These are phyloP conservation scores for Termitomyces sp. DNA, from an alignment of 768 basidiomycete genomes.

Conservation along the genomic window DNA sequence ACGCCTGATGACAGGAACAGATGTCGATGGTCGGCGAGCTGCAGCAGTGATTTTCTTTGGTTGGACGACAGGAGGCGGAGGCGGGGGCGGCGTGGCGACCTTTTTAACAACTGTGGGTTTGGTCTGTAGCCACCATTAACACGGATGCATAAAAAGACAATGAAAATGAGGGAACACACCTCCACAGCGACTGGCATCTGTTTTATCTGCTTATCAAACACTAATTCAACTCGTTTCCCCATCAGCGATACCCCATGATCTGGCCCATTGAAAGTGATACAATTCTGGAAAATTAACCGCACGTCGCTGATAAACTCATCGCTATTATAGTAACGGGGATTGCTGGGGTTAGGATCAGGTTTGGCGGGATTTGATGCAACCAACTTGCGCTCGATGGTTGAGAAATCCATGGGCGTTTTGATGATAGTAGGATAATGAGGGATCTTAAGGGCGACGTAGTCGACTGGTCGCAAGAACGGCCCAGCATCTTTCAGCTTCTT, in stretches of 20 bases:
- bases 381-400: slow-evolving; percentile 88
- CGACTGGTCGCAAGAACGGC: slow-evolving; percentile 86
- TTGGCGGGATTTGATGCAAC: slow-evolving; percentile 72
- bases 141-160: no score
- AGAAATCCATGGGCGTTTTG: slow-evolving; percentile 90
- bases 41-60: slow-evolving; percentile 41
- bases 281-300: slow-evolving; percentile 84
- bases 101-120: slow-evolving; percentile 43
- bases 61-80: slow-evolving; percentile 35
- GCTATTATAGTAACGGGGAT: slow-evolving; percentile 71
- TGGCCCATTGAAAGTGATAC: slow-evolving; percentile 87
- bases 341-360: slow-evolving; percentile 60
- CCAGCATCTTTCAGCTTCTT: slow-evolving; percentile 82
- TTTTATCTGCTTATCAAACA: slow-evolving; percentile 86
- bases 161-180: slow-evolving; percentile 44
- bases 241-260: slow-evolving; percentile 76
- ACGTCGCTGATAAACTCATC: slow-evolving; percentile 86
- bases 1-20: slow-evolving; percentile 79
- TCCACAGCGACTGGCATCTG: slow-evolving; percentile 74
- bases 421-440: slow-evolving; percentile 88
- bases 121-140: slow-evolving; percentile 15
- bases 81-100: slow-evolving; percentile 41
- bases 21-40: slow-evolving; percentile 69
- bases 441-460: slow-evolving; percentile 73
- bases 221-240: slow-evolving; percentile 76